A percentile compares a stretch with the other conserved stretches of the same genome.
Conservation (phyloP, 2,329 filamentous ascomycete species). For the Plectosphaerella plurivora region DNA sequence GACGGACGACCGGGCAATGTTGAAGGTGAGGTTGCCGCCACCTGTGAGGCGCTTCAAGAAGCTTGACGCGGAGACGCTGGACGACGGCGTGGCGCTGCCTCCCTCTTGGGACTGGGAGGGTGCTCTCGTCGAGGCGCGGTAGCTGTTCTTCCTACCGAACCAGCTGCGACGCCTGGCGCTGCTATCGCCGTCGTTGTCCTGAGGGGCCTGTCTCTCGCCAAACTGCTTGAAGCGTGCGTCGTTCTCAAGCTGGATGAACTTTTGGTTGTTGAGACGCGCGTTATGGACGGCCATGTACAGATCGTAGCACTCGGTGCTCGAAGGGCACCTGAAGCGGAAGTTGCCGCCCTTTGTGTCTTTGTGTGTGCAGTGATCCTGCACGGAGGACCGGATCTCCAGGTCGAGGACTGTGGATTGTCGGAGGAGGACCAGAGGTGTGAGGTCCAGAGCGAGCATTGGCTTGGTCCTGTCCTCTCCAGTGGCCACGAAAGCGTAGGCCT, state of each 20-base stretch:
- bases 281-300: slow-evolving; percentile 86
- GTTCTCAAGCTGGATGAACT: slow-evolving; percentile 67
- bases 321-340: slow-evolving; percentile 85
- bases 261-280: slow-evolving; percentile 86
- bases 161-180: slow-evolving; percentile 48
- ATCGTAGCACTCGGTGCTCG: slow-evolving; percentile 69
- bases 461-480: slow-evolving; percentile 27
- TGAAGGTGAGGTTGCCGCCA: slow-evolving; percentile 68
- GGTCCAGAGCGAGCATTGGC: slow-evolving; percentile 67
- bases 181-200: slow-evolving; percentile 43
- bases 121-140: slow-evolving; percentile 57
- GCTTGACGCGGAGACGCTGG: slow-evolving; percentile 62
- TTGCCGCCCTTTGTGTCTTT: slow-evolving; percentile 63
- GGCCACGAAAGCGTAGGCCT: slow-evolving; percentile 43
- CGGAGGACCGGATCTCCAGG: slow-evolving; percentile 87
- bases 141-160: slow-evolving; percentile 62
- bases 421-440: slow-evolving; percentile 87
- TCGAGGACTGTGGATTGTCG: slow-evolving; percentile 89
- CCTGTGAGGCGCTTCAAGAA: slow-evolving; percentile 76
- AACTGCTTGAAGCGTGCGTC: slow-evolving; percentile 69
- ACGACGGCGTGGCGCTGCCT: slow-evolving; percentile 58
- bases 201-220: slow-evolving; percentile 49
- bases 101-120: slow-evolving; percentile 68
- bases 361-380: slow-evolving; percentile 67
- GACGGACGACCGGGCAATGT: slow-evolving; percentile 75